These are phyloP conservation scores for Calocybe indica DNA, from an alignment of 768 basidiomycete genomes.

Conservation along the genomic window DNA sequence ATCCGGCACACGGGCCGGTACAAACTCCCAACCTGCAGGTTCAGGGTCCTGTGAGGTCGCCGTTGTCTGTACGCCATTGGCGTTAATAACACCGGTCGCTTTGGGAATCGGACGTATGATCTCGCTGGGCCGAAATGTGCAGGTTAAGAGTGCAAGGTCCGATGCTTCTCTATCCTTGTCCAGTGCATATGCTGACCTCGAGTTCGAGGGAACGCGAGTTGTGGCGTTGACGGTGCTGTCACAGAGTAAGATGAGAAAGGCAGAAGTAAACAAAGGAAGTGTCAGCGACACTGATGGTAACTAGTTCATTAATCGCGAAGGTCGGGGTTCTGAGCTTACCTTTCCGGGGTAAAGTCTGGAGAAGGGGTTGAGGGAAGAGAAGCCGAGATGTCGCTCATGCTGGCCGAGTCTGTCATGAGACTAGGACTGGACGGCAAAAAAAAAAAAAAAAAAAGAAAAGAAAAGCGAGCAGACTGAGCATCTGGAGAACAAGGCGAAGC, in stretches of 20 bases:
- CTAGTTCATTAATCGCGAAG: too few species aligned
- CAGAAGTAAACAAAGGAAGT: too few species aligned
- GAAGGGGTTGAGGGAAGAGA: too few species aligned
- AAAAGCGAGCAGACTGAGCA: too few species aligned
- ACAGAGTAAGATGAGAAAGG: background rate
- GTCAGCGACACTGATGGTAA: too few species aligned
- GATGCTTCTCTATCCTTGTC: background rate
- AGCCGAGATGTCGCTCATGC: too few species aligned
- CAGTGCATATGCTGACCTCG: background rate
- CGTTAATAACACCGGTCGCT: background rate
- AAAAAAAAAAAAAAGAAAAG: too few species aligned
- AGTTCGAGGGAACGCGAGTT: background rate
- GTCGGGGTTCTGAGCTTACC: too few species aligned
- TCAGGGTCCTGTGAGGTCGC: conserved; percentile 7
- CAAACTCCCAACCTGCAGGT: conserved; percentile 55
- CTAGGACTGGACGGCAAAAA: too few species aligned
- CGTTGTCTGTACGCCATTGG: conserved; percentile 2
- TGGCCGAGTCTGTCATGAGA: too few species aligned
- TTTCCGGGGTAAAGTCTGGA: too few species aligned
- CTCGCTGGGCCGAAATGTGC: conserved; percentile 35
- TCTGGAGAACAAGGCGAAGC: background rate
- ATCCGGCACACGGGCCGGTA: conserved; percentile 67
- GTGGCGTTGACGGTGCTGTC: background rate
- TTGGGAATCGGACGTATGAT: conserved; percentile 23
- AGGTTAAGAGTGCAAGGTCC: conserved; percentile 28